These are phyloP conservation scores for Xanthoceras sorbifolium DNA, from an alignment of 345 rosid species.

Conservation along the genomic window DNA sequence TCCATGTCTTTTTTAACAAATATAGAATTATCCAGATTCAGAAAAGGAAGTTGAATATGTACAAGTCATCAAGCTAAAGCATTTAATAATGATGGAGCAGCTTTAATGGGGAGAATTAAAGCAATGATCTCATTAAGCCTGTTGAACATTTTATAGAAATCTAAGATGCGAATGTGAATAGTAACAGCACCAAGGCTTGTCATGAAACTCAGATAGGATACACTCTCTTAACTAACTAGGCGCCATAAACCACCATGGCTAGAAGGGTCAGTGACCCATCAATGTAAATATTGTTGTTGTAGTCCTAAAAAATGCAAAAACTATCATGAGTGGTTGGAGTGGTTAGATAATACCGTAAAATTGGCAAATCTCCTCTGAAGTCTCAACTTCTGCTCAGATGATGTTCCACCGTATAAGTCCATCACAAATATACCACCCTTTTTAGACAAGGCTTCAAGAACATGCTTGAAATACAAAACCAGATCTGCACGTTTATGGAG, in stretches of 20 bases:
- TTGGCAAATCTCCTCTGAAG: conserved; percentile 79
- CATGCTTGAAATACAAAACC: conserved; percentile 77
- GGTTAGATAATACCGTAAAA: conserved; percentile 57
- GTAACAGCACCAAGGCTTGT: not conserved
- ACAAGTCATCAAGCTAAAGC: not conserved
- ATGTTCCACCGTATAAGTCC: conserved; percentile 92
- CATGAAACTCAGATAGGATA: not conserved
- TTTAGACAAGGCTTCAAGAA: conserved; percentile 57
- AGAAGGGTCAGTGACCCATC: not conserved
- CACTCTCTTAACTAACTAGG: not conserved
- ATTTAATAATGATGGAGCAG: not conserved
- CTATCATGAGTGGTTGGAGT: not conserved
- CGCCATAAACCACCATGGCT: not conserved
- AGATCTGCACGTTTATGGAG: conserved; percentile 77
- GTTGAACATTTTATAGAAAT: not conserved
- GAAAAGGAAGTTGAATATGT: not conserved
- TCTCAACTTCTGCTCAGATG: conserved; percentile 71
- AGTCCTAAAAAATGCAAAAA: conserved; percentile 11
- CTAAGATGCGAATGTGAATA: not conserved
- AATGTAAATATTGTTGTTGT: not conserved
- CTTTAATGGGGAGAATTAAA: not conserved
- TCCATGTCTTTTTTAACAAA: not conserved
- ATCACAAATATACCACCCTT: conserved; percentile 83
- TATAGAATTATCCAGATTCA: not conserved
- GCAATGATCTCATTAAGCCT: not conserved